Evolutionary conservation across 2,329 filamentous ascomycete species (phyloP).

Genomic region (Cordyceps farinosa): DNA sequence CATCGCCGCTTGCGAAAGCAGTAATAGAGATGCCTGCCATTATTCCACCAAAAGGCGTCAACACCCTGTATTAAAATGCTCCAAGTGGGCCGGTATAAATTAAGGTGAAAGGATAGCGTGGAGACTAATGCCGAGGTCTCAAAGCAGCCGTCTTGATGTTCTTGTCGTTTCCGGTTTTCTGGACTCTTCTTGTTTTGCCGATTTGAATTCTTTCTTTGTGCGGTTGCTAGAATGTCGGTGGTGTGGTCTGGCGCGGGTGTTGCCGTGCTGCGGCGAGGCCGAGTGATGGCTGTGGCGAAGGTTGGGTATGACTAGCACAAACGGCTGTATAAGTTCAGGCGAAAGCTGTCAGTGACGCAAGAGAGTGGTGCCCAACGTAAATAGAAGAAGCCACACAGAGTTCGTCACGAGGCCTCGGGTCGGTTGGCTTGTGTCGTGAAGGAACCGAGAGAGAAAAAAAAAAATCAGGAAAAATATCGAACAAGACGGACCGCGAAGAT

Average conservation of each 20-base stretch:
- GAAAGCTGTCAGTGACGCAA: background rate
- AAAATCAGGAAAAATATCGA: background rate
- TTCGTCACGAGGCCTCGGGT: background rate
- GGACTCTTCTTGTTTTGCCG: background rate
- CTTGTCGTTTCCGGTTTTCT: background rate
- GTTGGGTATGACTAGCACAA: background rate
- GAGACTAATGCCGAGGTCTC: background rate
- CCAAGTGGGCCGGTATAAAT: slow-evolving; percentile 17
- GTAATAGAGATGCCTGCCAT: slow-evolving; percentile 15
- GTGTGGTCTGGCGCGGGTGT: background rate
- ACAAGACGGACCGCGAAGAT: background rate
- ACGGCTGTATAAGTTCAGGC: background rate
- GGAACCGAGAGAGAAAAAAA: background rate
- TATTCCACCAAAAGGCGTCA: slow-evolving; percentile 2
- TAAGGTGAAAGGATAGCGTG: slow-evolving; percentile 9
- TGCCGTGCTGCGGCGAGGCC: background rate
- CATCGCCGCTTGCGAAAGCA: slow-evolving; percentile 7
- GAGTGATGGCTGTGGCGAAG: background rate
- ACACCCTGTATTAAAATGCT: slow-evolving; percentile 4
- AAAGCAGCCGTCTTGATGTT: background rate
- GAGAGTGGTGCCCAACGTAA: background rate
- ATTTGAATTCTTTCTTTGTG: background rate
- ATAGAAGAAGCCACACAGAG: background rate
- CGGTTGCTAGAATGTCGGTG: background rate
- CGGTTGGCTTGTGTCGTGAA: background rate